Evolutionary conservation across 495 filamentous ascomycete species (phyloP), one percentile per base, ranked within the genome.

Genomic region (Poronia punctata): DNA sequence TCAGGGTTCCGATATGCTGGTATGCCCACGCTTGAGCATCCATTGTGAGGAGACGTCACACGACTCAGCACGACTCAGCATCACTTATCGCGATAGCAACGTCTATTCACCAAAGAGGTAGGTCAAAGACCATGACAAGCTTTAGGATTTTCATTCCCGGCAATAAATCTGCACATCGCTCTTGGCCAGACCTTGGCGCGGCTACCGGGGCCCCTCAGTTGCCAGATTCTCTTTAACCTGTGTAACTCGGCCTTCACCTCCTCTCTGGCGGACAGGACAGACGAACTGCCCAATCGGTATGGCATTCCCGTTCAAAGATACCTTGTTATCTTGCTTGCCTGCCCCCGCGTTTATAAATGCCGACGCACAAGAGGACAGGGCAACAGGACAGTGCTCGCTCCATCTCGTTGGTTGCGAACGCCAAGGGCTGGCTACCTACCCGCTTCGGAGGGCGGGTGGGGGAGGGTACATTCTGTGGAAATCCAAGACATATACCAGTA

Each of bases 131-230:
- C 23, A 32, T 8, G 19, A 43, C 40, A 27, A 43, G 32, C 40
- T 36, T 35, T 20, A 18, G 16, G 12, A 36, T 29, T 5, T 23
- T 17, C n/a, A 20, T 28, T 22, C 32, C 6, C 40, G 24, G 40
- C 32, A 43, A 35, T 35, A 27, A 29, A 46, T 39, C 43, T 46
- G 26, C 34, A 12, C 28, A 8, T 16, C 15, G 35, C 1, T 16
- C 35, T 45, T 45, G 43, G 43, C 43, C 23, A 10, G 42, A 32
- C 30, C 42, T 46, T 46, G 43, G n/a, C n/a, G 43, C 43, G 22
- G 19, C n/a, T 15, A 29, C 20, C 38, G 31, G 25, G 41, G 26
- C 33, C 12, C 17, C 24, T 18, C 14, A 28, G 29, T 35, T 15
- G 40, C 40, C 25, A 15, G 10, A 16, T 28, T 19, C 32, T 37